Percentiles rank a stretch among this genome's conserved stretches.
Evolutionary conservation across 352 stramenopile species (phyloP).

Genomic region (Phytophthora colocasiae): DNA sequence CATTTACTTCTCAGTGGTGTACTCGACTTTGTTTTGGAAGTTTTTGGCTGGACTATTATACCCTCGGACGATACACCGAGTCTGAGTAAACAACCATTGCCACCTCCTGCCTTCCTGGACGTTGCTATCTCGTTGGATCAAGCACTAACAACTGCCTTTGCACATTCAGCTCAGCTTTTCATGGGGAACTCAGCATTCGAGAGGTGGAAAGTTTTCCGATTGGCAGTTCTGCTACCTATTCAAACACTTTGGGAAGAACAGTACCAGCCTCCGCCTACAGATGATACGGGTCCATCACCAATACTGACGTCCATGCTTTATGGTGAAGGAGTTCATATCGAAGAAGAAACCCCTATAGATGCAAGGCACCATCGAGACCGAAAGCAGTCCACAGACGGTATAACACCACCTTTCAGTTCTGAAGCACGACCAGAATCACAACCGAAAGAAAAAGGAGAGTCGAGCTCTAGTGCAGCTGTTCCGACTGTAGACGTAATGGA

Average conservation of each 20-base stretch:
- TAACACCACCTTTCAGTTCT: constrained; percentile 4
- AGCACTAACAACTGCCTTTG: constrained; percentile 65
- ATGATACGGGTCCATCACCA: constrained; percentile 25
- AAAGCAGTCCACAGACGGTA: constrained; percentile 19
- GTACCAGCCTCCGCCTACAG: constrained; percentile 33
- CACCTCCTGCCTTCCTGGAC: constrained; percentile 68
- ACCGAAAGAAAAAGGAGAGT: neutral
- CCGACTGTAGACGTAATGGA: neutral
- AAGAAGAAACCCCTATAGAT: constrained; percentile 23
- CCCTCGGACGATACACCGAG: neutral
- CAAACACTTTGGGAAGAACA: constrained; percentile 78
- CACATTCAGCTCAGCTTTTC: constrained; percentile 63
- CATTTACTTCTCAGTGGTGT: constrained; percentile 60
- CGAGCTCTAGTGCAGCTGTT: neutral
- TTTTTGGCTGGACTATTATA: constrained; percentile 37
- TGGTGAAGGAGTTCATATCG: constrained; percentile 17
- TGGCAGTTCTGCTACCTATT: constrained; percentile 54
- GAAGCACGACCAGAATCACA: neutral
- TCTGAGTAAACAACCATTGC: constrained; percentile 10
- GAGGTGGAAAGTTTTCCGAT: constrained; percentile 62
- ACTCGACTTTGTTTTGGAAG: constrained; percentile 50
- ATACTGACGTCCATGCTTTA: constrained; percentile 27
- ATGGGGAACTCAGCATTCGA: constrained; percentile 42
- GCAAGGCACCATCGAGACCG: constrained; percentile 19
- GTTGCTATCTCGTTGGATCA: constrained; percentile 83